Evolutionary conservation across 2,329 filamentous ascomycete species (phyloP), one percentile per base, ranked within the genome.

Genomic region (Calonectria crousiana): DNA sequence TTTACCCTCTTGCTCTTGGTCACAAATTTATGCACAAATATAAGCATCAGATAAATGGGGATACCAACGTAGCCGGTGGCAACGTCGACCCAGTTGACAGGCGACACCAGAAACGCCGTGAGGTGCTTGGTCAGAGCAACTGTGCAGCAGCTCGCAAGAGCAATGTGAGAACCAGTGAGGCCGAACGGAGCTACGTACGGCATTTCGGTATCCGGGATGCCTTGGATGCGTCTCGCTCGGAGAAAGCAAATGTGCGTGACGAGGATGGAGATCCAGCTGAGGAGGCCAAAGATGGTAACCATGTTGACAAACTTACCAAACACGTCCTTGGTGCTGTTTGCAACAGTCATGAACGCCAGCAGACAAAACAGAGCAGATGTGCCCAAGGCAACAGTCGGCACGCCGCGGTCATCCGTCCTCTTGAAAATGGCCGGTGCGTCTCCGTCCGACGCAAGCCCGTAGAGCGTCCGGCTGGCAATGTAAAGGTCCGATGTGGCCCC

Each of bases 91-190:
- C 69, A 87, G 86, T 68, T 88, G 88, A 72, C 82, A 75, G 78
- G 84, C 88, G 88, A 77, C 85, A 81, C 78, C 82, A 78, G 91
- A 87, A 84, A 96, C 96, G 74, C 93, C 92, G 72, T 90, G 84
- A 92, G 96, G 88, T 95, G 96, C 89, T 97, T 97, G 81, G 95
- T 96, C 67, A 97, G 82, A 2, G 93, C 90, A 75, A 97, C 94
- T 41, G 96, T 82, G 81, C 89, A 88, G 85, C 93, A 95, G 85
- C 95, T 92, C 80, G 88, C 86, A 2, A 97, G 88, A 0, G 93
- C 93, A 73, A 87, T 86, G 81, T 92, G 92, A 0, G 93, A 95
- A 20, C 95, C 95, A 75, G 84, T 89, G 44, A 92, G 85, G 23
- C 94, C 94, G 23, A 96, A 88, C 0, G 95, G 95, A 0, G 94